A percentile compares a stretch with the other conserved stretches of the same genome.
phyloP scores from a whole-genome alignment of 805 yeast genomes.

The Cyberlindnera galapagoensis region DNA sequence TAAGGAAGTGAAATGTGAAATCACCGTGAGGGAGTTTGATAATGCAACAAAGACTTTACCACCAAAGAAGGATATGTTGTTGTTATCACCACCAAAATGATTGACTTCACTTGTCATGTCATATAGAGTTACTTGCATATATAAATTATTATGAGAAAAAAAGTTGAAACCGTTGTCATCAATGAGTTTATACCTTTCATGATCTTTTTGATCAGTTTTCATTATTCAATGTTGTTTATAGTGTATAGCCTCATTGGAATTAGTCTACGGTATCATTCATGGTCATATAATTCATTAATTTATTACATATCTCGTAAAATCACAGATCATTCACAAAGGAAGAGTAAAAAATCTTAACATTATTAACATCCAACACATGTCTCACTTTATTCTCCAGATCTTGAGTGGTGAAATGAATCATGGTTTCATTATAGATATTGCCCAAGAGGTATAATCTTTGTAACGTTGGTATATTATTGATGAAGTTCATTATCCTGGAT shows the following conservation, averaged over 20 bases:
- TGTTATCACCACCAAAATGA: conserved; percentile 10
- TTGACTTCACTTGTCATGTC: too few species aligned
- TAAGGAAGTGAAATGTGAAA: conserved; percentile 70
- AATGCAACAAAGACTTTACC: conserved; percentile 24
- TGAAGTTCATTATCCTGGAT: conserved; percentile 25
- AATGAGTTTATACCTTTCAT: too few species aligned
- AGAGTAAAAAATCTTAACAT: conserved; percentile 29
- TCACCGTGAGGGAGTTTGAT: conserved; percentile 75
- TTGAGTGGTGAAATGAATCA: conserved; percentile 23
- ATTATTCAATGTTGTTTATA: too few species aligned
- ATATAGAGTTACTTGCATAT: too few species aligned
- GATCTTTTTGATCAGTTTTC: too few species aligned
- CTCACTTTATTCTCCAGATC: conserved; percentile 24
- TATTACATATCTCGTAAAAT: too few species aligned
- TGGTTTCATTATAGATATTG: conserved; percentile 28
- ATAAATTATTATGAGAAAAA: too few species aligned
- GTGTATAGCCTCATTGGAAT: not conserved
- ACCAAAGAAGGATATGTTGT: conserved; percentile 12
- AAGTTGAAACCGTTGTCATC: too few species aligned
- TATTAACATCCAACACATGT: conserved; percentile 23
- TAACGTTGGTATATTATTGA: conserved; percentile 27
- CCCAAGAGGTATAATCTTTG: conserved; percentile 25
- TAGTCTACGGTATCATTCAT: not conserved
- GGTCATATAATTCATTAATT: too few species aligned
- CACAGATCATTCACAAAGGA: conserved; percentile 25